Conservation (phyloP, 2,329 filamentous ascomycete genomes). For the Phoma herbarum region DNA sequence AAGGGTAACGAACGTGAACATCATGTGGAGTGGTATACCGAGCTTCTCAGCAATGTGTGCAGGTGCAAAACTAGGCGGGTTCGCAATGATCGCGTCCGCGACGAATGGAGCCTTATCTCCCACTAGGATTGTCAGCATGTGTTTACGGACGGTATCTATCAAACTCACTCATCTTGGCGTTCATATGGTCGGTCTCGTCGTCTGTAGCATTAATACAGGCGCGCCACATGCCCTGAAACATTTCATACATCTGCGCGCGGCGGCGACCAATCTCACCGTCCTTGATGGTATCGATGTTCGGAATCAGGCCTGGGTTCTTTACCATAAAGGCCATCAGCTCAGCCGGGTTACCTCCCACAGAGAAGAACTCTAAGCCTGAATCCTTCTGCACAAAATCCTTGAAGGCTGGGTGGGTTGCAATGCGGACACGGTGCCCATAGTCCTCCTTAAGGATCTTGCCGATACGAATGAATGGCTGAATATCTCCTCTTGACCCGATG, state of each 20-base stretch:
- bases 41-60: constrained; percentile 79
- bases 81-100: constrained; percentile 82
- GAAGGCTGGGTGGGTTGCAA: constrained; percentile 82
- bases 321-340: constrained; percentile 92
- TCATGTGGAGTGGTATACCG: constrained; percentile 79
- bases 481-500: constrained; percentile 80
- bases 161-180: constrained; percentile 64
- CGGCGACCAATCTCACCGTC: constrained; percentile 75
- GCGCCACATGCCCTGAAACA: constrained; percentile 85
- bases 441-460: constrained; percentile 75
- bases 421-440: constrained; percentile 77
- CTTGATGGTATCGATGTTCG: constrained; percentile 74
- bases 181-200: constrained; percentile 68
- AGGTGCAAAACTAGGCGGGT: constrained; percentile 80
- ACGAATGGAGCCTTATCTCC: constrained; percentile 75
- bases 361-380: constrained; percentile 79
- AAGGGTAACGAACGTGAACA: constrained; percentile 77
- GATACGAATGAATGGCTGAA: constrained; percentile 80
- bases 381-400: constrained; percentile 78
- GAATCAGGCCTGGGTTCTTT: constrained; percentile 81
- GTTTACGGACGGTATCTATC: too few relatives aligned
- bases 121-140: constrained; percentile 52
- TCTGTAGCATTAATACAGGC: constrained; percentile 79
- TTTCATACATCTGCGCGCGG: constrained; percentile 76
- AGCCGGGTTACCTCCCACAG: constrained; percentile 78